A percentile compares a stretch with the other conserved stretches of the same genome.
These are phyloP conservation scores for Lactarius pseudohatsudake DNA, from an alignment of 768 basidiomycete species.

Conservation along the genomic window DNA sequence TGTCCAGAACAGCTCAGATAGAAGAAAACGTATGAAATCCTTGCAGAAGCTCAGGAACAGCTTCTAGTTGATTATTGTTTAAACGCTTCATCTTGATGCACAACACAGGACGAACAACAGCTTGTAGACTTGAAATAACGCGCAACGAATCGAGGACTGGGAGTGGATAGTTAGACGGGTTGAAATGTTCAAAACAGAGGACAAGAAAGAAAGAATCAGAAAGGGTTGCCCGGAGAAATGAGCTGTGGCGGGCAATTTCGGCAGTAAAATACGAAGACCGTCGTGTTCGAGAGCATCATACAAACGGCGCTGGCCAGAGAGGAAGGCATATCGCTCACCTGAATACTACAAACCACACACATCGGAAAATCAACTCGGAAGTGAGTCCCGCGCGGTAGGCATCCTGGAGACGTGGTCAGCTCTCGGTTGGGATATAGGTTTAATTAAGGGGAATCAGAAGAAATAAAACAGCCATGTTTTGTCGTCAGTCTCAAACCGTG, in stretches of 20 bases:
- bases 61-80: slow-evolving; percentile 81
- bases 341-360: background rate
- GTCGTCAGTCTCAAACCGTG: slow-evolving; percentile 57
- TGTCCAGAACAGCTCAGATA: slow-evolving; percentile 30
- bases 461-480: slow-evolving; percentile 80
- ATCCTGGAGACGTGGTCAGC: slow-evolving; percentile 10
- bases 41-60: slow-evolving; percentile 78
- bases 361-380: background rate
- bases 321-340: background rate
- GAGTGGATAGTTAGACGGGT: background rate
- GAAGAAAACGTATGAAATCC: slow-evolving; percentile 46
- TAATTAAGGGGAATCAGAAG: slow-evolving; percentile 47
- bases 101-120: no score
- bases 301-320: slow-evolving; percentile 18
- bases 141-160: background rate
- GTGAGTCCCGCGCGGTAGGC: background rate
- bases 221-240: slow-evolving; percentile 77
- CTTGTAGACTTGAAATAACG: background rate
- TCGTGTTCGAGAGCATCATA: slow-evolving; percentile 81
- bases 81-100: slow-evolving; percentile 44
- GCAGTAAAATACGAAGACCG: slow-evolving; percentile 86
- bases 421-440: background rate
- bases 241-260: slow-evolving; percentile 96
- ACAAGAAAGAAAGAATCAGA: slow-evolving; percentile 47
- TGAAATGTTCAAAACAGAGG: background rate